Evolutionary conservation across 2,329 filamentous ascomycete genomes (phyloP).

Genomic region (Penicillium brasilianum): DNA sequence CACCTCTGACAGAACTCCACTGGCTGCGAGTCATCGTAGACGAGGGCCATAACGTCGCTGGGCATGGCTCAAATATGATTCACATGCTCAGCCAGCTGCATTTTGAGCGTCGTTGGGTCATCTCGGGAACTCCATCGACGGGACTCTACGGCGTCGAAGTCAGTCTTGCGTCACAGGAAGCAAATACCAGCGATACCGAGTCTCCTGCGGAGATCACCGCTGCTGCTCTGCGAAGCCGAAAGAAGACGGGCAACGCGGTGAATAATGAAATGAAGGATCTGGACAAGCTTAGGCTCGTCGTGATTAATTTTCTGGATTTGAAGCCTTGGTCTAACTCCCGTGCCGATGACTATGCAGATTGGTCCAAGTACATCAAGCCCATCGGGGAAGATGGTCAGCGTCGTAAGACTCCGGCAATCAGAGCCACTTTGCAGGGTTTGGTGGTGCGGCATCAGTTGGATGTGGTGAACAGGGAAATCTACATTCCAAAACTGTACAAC

Average conservation of each 20-base stretch:
- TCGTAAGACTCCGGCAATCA: slow-evolving; percentile 56
- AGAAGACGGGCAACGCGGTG: slow-evolving; percentile 47
- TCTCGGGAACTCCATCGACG: slow-evolving; percentile 86
- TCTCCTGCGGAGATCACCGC: slow-evolving; percentile 38
- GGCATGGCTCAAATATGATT: slow-evolving; percentile 62
- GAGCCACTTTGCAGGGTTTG: slow-evolving; percentile 73
- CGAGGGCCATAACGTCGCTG: slow-evolving; percentile 85
- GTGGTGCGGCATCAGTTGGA: slow-evolving; percentile 79
- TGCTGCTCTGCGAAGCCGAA: slow-evolving; percentile 40
- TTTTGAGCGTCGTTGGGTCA: slow-evolving; percentile 80
- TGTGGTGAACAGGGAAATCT: slow-evolving; percentile 68
- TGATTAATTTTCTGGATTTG: slow-evolving; percentile 73
- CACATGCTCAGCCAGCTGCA: slow-evolving; percentile 59
- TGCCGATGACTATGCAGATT: slow-evolving; percentile 67
- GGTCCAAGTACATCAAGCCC: slow-evolving; percentile 74
- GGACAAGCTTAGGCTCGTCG: slow-evolving; percentile 67
- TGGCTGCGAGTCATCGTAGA: slow-evolving; percentile 92
- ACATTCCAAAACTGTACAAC: slow-evolving; percentile 74
- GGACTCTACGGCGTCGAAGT: slow-evolving; percentile 78
- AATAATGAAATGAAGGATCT: slow-evolving; percentile 67
- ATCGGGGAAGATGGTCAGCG: slow-evolving; percentile 60
- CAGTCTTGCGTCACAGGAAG: slow-evolving; percentile 54
- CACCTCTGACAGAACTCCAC: slow-evolving; percentile 71
- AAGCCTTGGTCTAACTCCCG: slow-evolving; percentile 75
- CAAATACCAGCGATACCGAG: slow-evolving; percentile 42